These are phyloP conservation scores for Fusarium virguliforme DNA, from an alignment of 2,329 filamentous ascomycete species.

Conservation along the genomic window DNA sequence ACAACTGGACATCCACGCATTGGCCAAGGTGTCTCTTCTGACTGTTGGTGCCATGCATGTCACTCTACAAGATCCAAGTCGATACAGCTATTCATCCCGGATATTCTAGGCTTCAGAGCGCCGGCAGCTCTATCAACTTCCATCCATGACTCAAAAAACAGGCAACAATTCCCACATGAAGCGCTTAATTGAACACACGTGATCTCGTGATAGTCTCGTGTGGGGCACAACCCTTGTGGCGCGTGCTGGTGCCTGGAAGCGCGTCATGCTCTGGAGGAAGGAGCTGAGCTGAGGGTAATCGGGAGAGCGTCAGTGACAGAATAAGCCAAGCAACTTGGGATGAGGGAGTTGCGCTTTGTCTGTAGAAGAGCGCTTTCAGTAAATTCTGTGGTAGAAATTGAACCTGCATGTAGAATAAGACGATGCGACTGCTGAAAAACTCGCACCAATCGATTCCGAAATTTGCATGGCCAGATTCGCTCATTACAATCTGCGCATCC, in stretches of 20 bases:
- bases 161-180: conserved; percentile 37
- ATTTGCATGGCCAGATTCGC: neutral
- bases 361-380: neutral
- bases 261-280: conserved; percentile 21
- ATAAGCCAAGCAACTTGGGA: conserved; percentile 9
- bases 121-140: conserved; percentile 25
- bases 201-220: conserved; percentile 50
- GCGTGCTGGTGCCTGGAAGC: conserved; percentile 50
- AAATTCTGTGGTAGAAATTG: neutral
- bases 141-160: conserved; percentile 15
- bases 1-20: neutral
- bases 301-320: conserved; percentile 19
- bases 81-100: conserved; percentile 1
- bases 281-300: neutral
- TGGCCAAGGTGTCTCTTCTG: neutral
- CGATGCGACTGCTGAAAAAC: neutral
- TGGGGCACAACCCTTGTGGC: conserved; percentile 23
- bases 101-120: conserved; percentile 14
- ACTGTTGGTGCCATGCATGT: neutral
- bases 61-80: neutral
- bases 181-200: conserved; percentile 42
- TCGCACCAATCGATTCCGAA: neutral
- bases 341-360: neutral
- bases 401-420: neutral
- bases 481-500: neutral